Evolutionary conservation across 345 rosid genomes (phyloP).

Genomic region (Murraya paniculata): DNA sequence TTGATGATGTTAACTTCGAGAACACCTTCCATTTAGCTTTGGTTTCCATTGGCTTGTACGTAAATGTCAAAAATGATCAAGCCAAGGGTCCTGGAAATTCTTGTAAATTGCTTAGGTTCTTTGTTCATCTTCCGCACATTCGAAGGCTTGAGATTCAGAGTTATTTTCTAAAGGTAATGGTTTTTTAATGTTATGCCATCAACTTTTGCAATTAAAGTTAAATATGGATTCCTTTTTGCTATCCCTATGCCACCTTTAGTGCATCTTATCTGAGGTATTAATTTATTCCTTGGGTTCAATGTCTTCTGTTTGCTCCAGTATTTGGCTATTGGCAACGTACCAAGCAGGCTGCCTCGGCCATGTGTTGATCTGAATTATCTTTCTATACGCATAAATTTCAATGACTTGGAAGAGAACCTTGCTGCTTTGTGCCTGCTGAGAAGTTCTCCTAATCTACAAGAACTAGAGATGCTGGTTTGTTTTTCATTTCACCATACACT

Average conservation of each 20-base stretch:
- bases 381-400: conserved; percentile 59
- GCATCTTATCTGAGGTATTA: conserved; percentile 10
- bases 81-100: conserved; percentile 22
- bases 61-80: conserved; percentile 34
- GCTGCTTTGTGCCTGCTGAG: conserved; percentile 61
- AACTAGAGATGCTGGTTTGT: conserved; percentile 61
- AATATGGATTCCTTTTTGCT: not conserved
- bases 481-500: not conserved
- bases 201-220: not conserved
- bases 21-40: conserved; percentile 42
- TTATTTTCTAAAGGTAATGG: conserved; percentile 59
- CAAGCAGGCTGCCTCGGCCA: conserved; percentile 45
- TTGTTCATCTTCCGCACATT: conserved; percentile 58
- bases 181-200: not conserved
- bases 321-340: conserved; percentile 54
- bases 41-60: conserved; percentile 58
- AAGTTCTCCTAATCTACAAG: conserved; percentile 63
- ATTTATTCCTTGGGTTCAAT: not conserved
- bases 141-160: conserved; percentile 69
- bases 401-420: conserved; percentile 49
- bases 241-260: not conserved
- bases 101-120: conserved; percentile 59
- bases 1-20: conserved; percentile 47
- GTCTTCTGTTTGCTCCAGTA: conserved; percentile 40
- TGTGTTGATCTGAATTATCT: conserved; percentile 62